Conservation (phyloP, 2,329 filamentous ascomycete genomes). For the Fusarium foetens region DNA sequence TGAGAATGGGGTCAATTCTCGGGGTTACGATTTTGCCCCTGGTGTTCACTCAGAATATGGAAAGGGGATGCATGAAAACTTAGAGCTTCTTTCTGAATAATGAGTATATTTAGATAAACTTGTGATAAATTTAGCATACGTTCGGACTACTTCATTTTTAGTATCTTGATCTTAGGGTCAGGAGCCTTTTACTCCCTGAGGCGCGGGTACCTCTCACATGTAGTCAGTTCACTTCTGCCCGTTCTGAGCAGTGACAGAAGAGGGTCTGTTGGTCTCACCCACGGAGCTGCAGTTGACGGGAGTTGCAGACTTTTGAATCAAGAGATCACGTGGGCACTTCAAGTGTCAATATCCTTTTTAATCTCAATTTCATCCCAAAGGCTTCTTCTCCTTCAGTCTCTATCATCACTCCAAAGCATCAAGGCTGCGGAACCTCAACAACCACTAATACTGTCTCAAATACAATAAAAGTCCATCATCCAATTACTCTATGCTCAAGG, state of each 20-base stretch:
- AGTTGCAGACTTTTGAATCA: too few relatives aligned
- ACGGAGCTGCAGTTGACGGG: background rate
- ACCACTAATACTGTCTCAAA: background rate
- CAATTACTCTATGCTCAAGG: background rate
- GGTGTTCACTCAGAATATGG: background rate
- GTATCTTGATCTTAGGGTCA: too few relatives aligned
- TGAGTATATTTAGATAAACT: too few relatives aligned
- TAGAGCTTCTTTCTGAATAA: too few relatives aligned
- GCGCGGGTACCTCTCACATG: background rate
- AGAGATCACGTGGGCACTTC: background rate
- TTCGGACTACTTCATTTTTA: too few relatives aligned
- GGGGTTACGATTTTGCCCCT: background rate
- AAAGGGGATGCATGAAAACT: too few relatives aligned
- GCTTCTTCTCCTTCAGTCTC: background rate
- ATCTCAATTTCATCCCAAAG: background rate
- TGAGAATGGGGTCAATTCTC: background rate
- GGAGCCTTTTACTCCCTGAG: too few relatives aligned
- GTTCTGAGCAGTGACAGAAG: background rate
- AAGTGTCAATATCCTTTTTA: background rate
- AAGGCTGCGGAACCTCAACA: background rate
- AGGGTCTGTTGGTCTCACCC: background rate
- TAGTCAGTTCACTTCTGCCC: background rate
- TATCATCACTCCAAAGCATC: background rate
- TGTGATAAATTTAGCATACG: too few relatives aligned
- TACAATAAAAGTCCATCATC: accelerated